These are phyloP conservation scores for Aspergillus candidus DNA, from an alignment of 2,329 filamentous ascomycete genomes.

Conservation along the genomic window DNA sequence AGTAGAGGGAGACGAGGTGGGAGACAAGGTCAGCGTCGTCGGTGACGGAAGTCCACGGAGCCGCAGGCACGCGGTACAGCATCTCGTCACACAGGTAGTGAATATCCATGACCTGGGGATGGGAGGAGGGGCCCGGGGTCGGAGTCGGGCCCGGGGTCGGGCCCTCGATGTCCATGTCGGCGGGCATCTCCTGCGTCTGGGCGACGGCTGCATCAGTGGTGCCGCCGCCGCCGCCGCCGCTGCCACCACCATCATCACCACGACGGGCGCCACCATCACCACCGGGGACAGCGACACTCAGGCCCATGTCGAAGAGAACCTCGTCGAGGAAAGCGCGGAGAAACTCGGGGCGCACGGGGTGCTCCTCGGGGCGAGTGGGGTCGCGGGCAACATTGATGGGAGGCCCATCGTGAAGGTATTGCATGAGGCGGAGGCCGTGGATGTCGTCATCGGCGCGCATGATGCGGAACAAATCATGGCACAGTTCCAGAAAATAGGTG, in stretches of 20 bases:
- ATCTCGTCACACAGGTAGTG: conserved; percentile 34
- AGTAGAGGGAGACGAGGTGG: conserved; percentile 86
- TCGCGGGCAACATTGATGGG: conserved; percentile 1
- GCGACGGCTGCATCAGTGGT: conserved; percentile 15
- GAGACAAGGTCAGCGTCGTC: conserved; percentile 66
- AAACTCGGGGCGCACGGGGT: conserved; percentile 20
- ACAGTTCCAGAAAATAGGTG: conserved; percentile 31
- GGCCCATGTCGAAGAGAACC: conserved; percentile 16
- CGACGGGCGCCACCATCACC: no score
- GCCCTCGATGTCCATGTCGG: conserved; percentile 26
- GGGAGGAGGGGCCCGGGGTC: conserved; percentile 21
- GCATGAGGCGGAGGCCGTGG: conserved; percentile 24
- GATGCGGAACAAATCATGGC: conserved; percentile 32
- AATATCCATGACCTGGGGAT: conserved; percentile 38
- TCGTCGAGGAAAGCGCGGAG: conserved; percentile 30
- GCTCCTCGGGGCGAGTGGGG: no score
- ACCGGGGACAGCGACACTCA: no score
- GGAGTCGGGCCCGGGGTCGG: no score
- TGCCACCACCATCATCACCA: background rate
- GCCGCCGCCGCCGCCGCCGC: background rate
- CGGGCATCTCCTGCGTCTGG: conserved; percentile 25
- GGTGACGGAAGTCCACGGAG: conserved; percentile 74
- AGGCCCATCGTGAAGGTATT: conserved; percentile 32
- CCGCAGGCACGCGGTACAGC: conserved; percentile 29
- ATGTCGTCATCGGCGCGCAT: conserved; percentile 29